Conservation (phyloP, 768 basidiomycete species). For the Termitomyces sp. region DNA sequence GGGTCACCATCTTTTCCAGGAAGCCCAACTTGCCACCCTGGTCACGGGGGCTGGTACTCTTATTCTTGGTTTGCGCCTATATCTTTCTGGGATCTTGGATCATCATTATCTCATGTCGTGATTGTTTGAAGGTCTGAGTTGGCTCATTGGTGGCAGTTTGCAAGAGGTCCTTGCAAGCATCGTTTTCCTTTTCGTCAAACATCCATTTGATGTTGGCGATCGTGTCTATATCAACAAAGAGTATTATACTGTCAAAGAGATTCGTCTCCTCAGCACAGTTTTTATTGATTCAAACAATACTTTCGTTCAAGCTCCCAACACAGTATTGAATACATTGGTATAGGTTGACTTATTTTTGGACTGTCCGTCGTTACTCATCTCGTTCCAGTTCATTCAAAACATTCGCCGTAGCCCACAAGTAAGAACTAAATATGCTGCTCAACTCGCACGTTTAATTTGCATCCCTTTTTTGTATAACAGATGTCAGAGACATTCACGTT, state of each 20-base stretch:
- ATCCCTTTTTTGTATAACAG: constrained; percentile 14
- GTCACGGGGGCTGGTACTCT: constrained; percentile 70
- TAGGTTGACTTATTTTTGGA: neutral
- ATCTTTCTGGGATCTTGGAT: neutral
- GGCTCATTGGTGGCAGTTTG: constrained; percentile 79
- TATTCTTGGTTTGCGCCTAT: constrained; percentile 34
- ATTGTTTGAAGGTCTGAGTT: constrained; percentile 54
- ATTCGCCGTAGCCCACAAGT: constrained; percentile 67
- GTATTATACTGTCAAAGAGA: constrained; percentile 80
- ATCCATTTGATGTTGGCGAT: constrained; percentile 81
- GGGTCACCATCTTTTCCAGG: constrained; percentile 30
- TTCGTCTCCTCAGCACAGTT: constrained; percentile 74
- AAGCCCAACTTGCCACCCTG: constrained; percentile 66
- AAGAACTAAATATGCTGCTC: constrained; percentile 9
- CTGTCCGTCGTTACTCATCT: neutral
- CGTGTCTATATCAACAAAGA: constrained; percentile 48
- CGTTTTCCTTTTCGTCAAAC: constrained; percentile 89
- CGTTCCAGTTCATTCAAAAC: constrained; percentile 58
- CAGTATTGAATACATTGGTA: constrained; percentile 49
- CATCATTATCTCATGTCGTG: neutral
- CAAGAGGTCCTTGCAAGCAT: constrained; percentile 80
- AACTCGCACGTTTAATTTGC: neutral
- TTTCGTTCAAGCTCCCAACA: constrained; percentile 70
- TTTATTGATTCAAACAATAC: constrained; percentile 58
- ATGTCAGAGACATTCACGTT: constrained; percentile 82